phyloP scores from a whole-genome alignment of 192 early-diverging fungal genomes.

The Podila verticillata region DNA sequence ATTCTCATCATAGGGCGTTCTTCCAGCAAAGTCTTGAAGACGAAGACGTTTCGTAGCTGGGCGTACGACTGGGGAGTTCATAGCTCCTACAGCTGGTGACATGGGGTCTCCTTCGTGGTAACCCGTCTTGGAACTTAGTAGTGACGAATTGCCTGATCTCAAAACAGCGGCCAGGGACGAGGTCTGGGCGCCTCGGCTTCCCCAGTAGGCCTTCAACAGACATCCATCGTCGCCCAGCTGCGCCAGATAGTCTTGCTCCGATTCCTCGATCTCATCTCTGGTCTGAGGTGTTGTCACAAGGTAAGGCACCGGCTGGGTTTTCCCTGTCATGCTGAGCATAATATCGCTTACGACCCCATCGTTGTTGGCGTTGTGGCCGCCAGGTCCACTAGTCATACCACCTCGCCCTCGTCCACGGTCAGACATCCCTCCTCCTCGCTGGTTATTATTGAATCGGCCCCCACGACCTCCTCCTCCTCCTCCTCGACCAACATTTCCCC shows the following conservation, averaged over 20 bases:
- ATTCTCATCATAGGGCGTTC: slow-evolving; percentile 36
- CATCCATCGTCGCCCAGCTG: slow-evolving; percentile 44
- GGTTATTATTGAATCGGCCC: slow-evolving; percentile 9
- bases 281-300: slow-evolving; percentile 34
- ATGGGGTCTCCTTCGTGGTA: background rate
- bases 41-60: slow-evolving; percentile 22
- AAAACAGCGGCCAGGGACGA: slow-evolving; percentile 28
- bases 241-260: slow-evolving; percentile 28
- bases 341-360: slow-evolving; percentile 14
- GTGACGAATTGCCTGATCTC: slow-evolving; percentile 21
- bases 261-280: slow-evolving; percentile 31
- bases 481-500: background rate
- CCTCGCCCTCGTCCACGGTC: slow-evolving; percentile 6
- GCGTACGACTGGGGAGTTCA: background rate
- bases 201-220: slow-evolving; percentile 45
- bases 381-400: slow-evolving; percentile 5
- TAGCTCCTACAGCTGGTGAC: background rate
- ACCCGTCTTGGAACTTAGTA: background rate
- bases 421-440: background rate
- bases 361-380: slow-evolving; percentile 2
- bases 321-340: slow-evolving; percentile 40
- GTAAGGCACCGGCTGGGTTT: slow-evolving; percentile 36
- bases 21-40: slow-evolving; percentile 40
- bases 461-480: slow-evolving; percentile 15
- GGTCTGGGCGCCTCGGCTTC: slow-evolving; percentile 34